These are phyloP conservation scores for Rhizopogon vinicolor DNA, from an alignment of 768 basidiomycete genomes.

Conservation along the genomic window DNA sequence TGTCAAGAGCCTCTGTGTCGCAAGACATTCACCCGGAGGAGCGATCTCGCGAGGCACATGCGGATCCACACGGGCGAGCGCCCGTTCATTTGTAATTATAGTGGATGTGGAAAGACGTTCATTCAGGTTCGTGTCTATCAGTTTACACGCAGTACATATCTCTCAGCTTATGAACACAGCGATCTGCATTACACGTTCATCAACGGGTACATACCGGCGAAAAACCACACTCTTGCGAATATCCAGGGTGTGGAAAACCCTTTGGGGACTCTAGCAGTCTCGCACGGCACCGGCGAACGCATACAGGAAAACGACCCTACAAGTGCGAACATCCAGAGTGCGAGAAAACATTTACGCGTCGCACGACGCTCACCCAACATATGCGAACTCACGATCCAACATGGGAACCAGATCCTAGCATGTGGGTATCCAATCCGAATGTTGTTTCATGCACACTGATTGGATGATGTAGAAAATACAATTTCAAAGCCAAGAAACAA, in stretches of 20 bases:
- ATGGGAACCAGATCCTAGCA: slow-evolving; percentile 81
- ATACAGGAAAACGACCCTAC: slow-evolving; percentile 83
- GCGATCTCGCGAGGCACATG: slow-evolving; percentile 81
- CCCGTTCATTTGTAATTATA: slow-evolving; percentile 70
- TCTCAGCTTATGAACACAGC: slow-evolving; percentile 38
- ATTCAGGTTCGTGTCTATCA: slow-evolving; percentile 61
- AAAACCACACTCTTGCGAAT: slow-evolving; percentile 88
- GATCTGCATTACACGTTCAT: slow-evolving; percentile 88
- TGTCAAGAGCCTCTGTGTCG: slow-evolving; percentile 72
- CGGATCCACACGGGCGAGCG: slow-evolving; percentile 90
- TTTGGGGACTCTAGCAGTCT: slow-evolving; percentile 92
- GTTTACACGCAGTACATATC: not conserved
- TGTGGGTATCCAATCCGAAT: slow-evolving; percentile 44
- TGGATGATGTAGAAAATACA: slow-evolving; percentile 54
- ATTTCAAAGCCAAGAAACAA: slow-evolving; percentile 69
- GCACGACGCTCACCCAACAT: slow-evolving; percentile 80
- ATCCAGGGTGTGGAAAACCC: slow-evolving; percentile 80
- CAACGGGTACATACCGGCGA: slow-evolving; percentile 89
- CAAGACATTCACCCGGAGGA: slow-evolving; percentile 79
- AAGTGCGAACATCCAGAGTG: slow-evolving; percentile 80
- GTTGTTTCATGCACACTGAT: slow-evolving; percentile 15
- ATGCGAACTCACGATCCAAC: slow-evolving; percentile 84
- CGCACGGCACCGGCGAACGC: slow-evolving; percentile 86
- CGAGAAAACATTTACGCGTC: slow-evolving; percentile 84
- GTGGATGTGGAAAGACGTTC: slow-evolving; percentile 83